These are phyloP conservation scores for Globisporangium ultimum DNA, from an alignment of 352 stramenopile species.

Conservation along the genomic window DNA sequence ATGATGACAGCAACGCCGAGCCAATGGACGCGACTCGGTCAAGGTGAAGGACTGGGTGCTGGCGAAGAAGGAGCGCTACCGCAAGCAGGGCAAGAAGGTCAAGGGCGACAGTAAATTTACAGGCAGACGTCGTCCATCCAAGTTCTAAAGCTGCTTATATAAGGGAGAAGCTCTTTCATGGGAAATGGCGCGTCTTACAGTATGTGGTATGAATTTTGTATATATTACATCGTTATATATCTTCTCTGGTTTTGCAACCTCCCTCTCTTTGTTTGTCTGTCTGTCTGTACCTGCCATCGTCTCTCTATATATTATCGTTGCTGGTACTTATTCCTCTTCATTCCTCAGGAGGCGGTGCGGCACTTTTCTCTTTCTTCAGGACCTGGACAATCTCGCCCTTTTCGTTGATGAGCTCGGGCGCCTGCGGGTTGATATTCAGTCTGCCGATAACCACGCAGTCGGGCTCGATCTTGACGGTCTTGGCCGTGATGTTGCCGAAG, in stretches of 20 bases:
- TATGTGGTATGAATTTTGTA: constrained; percentile 22
- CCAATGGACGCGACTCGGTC: constrained; percentile 47
- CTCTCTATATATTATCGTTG: constrained; percentile 14
- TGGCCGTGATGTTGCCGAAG: constrained; percentile 89
- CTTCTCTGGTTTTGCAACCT: constrained; percentile 9
- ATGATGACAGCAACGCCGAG: constrained; percentile 36
- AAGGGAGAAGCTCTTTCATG: not conserved
- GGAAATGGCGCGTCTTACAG: not conserved
- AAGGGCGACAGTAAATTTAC: constrained; percentile 99
- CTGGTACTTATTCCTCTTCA: constrained; percentile 9
- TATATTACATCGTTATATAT: constrained; percentile 56
- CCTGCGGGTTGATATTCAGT: constrained; percentile 87
- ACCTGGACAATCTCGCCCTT: constrained; percentile 78
- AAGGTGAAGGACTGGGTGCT: constrained; percentile 95
- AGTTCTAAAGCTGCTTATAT: constrained; percentile 84
- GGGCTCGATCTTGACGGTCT: constrained; percentile 87
- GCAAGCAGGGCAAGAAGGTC: constrained; percentile 97
- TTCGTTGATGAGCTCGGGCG: constrained; percentile 79
- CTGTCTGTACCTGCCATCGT: constrained; percentile 17
- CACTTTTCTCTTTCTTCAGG: not conserved
- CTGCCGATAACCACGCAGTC: constrained; percentile 81
- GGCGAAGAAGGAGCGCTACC: constrained; percentile 97
- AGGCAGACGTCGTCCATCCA: constrained; percentile 91
- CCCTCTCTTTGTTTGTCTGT: constrained; percentile 16
- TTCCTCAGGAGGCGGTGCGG: not conserved